Base-by-base conservation (phyloP, 352 stramenopile genomes). In the Phytophthora kernoviae region DNA sequence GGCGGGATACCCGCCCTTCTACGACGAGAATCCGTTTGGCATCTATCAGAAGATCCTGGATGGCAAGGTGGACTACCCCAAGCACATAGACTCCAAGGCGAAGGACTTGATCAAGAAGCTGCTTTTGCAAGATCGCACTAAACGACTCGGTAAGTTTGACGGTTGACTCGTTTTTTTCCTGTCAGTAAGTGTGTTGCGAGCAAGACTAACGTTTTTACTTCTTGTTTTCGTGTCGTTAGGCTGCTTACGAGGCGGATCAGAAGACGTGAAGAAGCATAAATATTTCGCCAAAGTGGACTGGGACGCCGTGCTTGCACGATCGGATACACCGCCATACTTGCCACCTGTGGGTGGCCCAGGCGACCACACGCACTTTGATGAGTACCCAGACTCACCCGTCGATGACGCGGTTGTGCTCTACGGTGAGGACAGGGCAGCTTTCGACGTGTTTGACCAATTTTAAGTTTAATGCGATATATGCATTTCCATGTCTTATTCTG, bases 41-140 rank as follows among this genome's bases (percentile, higher is more conserved):
- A 97, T 98, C 59, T 98, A 98, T 68, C 90, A 98, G 50, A 97
- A 97, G 65, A 98, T 98, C 50, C 61, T 98, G 26, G 88, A 93
- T 51, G 90, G 86, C 40, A 93, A 91, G 50, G 85, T 97, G 14
- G 90, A 97, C 37, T 96, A 93, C 58, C 93, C 93, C 24, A 87
- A 86, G 58, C 80, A 96, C 72, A 88, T 98, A 52, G 90, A 97
- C 61, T 73, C 70, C 52, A 96, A 96, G 57, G 88, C 90, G 24
- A 94, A 94, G 70, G 88, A 97, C 53, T 67, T 97, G 36, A 94
- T 98, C 58, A 96, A 97, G 68, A 96, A 96, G 49, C 70, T 98
- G 18, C 67, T 98, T 4, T 89, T 82, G 7, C 79, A 95, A 48
- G 93, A 97, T 61, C 79, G 87, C 32, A 96, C 91, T 26, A 96